A percentile compares a stretch with the other conserved stretches of the same genome.
Evolutionary conservation across 108 stramenopile species (phyloP).

Genomic region (Nitzschia putrida): DNA sequence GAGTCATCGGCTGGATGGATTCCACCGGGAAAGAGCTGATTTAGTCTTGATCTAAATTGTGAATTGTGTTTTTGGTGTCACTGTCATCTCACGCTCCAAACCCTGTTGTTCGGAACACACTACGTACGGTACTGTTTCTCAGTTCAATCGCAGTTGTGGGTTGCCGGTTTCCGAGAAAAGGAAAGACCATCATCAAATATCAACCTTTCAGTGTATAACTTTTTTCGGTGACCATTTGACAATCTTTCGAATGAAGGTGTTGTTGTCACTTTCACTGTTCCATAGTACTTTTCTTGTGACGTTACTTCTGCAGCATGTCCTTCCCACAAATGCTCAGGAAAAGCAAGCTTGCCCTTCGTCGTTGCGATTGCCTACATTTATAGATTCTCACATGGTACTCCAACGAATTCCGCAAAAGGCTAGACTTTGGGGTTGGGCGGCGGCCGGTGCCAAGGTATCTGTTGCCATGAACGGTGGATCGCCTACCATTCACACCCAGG

Average conservation of each 20-base stretch:
- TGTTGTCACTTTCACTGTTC: not conserved
- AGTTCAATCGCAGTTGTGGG: not conserved
- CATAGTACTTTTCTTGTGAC: not conserved
- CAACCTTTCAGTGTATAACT: no score
- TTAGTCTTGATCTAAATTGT: not conserved
- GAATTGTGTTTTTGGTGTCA: not conserved
- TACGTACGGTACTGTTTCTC: no score
- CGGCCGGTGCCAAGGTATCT: constrained; percentile 7
- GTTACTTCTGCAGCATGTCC: not conserved
- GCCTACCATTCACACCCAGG: not conserved
- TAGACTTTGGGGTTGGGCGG: constrained; percentile 23
- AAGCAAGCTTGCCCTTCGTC: not conserved
- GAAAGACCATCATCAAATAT: not conserved
- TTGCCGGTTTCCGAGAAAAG: no score
- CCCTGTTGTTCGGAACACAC: not conserved
- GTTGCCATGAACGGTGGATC: not conserved
- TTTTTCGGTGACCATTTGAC: no score
- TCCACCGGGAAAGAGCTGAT: no score
- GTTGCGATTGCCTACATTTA: constrained; percentile 11
- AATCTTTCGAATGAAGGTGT: not conserved
- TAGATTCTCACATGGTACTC: constrained; percentile 30
- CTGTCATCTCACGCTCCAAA: not conserved
- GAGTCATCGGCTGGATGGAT: not conserved
- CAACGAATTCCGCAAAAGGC: constrained; percentile 18
- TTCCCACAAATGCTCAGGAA: not conserved